phyloP scores from a whole-genome alignment of 495 filamentous ascomycete species.

The Neurospora terricola region DNA sequence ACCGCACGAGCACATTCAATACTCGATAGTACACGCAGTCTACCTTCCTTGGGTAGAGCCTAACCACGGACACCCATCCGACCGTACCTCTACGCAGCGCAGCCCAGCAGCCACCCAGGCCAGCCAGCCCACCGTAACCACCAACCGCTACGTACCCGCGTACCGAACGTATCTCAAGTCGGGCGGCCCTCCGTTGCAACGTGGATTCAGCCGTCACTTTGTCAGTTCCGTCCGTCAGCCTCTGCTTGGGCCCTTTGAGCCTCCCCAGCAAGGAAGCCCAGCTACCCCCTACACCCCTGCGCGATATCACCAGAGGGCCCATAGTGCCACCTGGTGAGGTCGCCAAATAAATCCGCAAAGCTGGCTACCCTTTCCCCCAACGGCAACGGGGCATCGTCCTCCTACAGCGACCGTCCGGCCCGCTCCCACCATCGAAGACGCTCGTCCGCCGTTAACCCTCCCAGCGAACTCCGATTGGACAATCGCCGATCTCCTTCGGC shows the following conservation, averaged over 20 bases:
- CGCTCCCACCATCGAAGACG: slow-evolving; percentile 32
- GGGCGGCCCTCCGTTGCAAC: neutral
- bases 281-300: neutral
- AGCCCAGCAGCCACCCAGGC: neutral
- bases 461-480: slow-evolving; percentile 21
- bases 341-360: slow-evolving; percentile 8
- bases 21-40: neutral
- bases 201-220: neutral
- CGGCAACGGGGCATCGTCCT: slow-evolving; percentile 29
- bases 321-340: slow-evolving; percentile 9
- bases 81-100: neutral
- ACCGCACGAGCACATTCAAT: neutral
- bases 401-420: slow-evolving; percentile 31
- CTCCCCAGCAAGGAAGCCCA: neutral
- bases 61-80: neutral
- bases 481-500: slow-evolving; percentile 19
- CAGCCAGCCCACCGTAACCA: neutral
- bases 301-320: neutral
- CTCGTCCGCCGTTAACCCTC: slow-evolving; percentile 21
- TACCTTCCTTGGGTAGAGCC: neutral
- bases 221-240: neutral
- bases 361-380: slow-evolving; percentile 30
- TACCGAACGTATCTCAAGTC: neutral
- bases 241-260: neutral
- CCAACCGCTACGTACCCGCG: neutral